These are phyloP conservation scores for Malassezia restricta DNA, from an alignment of 1,284 basidiomycete species.

Conservation along the genomic window DNA sequence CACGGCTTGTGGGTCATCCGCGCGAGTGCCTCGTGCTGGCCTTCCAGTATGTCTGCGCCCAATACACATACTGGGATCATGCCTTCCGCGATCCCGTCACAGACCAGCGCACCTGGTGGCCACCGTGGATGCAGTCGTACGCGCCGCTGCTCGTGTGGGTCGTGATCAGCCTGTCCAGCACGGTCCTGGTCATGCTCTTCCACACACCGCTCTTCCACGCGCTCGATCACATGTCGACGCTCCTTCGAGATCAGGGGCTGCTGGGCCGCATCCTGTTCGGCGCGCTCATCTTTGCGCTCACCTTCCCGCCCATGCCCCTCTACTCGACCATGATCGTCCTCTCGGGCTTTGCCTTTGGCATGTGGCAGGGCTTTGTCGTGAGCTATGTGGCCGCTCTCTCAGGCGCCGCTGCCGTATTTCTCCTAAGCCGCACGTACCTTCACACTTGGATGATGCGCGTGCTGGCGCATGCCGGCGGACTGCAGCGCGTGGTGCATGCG, in stretches of 20 bases:
- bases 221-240: conserved; percentile 30
- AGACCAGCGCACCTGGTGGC: conserved; percentile 30
- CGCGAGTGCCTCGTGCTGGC: conserved; percentile 10
- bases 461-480: conserved; percentile 52
- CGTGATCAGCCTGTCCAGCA: conserved; percentile 38
- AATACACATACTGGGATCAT: conserved; percentile 26
- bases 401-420: conserved; percentile 66
- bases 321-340: conserved; percentile 77
- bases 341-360: conserved; percentile 72
- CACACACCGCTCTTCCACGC: conserved; percentile 41
- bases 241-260: conserved; percentile 29
- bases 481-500: conserved; percentile 58
- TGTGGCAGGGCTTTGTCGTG: conserved; percentile 64
- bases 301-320: conserved; percentile 60
- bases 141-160: conserved; percentile 46
- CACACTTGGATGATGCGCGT: conserved; percentile 59
- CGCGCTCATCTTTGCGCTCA: conserved; percentile 43
- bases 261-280: conserved; percentile 32
- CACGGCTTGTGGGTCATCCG: conserved; percentile 17
- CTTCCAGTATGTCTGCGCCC: not conserved
- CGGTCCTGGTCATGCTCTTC: conserved; percentile 40
- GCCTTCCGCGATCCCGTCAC: conserved; percentile 38
- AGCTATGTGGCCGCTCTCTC: conserved; percentile 71
- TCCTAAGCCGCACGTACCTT: conserved; percentile 61
- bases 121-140: conserved; percentile 43